phyloP scores from a whole-genome alignment of 495 filamentous ascomycete genomes.

The Penicillium diatomitis region DNA sequence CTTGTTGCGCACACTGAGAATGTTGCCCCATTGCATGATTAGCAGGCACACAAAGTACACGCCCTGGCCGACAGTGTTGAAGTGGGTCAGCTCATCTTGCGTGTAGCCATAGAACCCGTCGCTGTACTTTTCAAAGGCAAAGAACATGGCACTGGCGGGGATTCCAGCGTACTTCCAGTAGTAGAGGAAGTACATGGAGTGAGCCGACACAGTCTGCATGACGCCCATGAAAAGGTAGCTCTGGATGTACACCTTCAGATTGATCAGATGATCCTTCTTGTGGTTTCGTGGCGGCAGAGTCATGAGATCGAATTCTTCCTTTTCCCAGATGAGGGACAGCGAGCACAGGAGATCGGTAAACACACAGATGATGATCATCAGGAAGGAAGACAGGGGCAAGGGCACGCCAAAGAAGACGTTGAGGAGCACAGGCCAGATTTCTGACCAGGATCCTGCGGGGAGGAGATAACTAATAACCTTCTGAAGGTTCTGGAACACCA shows the following conservation, averaged over 20 bases:
- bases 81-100: slow-evolving; percentile 26
- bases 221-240: slow-evolving; percentile 43
- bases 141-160: slow-evolving; percentile 33
- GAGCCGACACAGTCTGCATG: slow-evolving; percentile 39
- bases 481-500: slow-evolving; percentile 49
- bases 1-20: slow-evolving; percentile 40
- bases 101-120: slow-evolving; percentile 43
- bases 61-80: slow-evolving; percentile 46
- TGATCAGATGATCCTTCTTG: slow-evolving; percentile 50
- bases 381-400: slow-evolving; percentile 55
- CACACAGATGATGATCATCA: slow-evolving; percentile 65
- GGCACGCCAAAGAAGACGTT: slow-evolving; percentile 66
- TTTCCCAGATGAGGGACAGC: slow-evolving; percentile 59
- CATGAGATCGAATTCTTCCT: slow-evolving; percentile 61
- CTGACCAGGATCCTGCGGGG: slow-evolving; percentile 58
- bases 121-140: slow-evolving; percentile 37
- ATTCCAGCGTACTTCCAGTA: slow-evolving; percentile 37
- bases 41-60: slow-evolving; percentile 71
- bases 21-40: slow-evolving; percentile 43
- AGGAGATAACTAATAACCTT: slow-evolving; percentile 53
- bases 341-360: slow-evolving; percentile 55
- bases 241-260: slow-evolving; percentile 41
- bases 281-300: slow-evolving; percentile 52
- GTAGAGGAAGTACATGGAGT: slow-evolving; percentile 45
- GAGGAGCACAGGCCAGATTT: slow-evolving; percentile 67